Evolutionary conservation across 106 monocot genomes (phyloP).

Genomic region (Dendrobium nobile): DNA sequence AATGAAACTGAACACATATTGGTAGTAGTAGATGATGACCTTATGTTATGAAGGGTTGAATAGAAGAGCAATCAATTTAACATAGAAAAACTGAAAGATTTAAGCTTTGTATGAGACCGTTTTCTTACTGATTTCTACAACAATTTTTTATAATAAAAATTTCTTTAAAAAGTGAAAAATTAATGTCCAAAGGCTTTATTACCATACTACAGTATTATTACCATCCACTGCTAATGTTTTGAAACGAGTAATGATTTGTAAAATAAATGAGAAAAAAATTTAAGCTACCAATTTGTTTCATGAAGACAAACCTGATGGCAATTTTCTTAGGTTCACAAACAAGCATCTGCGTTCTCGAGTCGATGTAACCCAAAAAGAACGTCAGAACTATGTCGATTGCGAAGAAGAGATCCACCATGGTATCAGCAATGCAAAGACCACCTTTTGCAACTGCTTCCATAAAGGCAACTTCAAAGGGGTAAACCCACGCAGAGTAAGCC

Average conservation of each 20-base stretch:
- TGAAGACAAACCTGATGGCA: constrained; percentile 50
- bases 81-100: too few species aligned
- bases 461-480: constrained; percentile 90
- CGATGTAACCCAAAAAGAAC: constrained; percentile 83
- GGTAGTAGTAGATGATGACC: too few species aligned
- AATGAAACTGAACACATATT: too few species aligned
- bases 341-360: constrained; percentile 68
- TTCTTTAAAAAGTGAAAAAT: too few species aligned
- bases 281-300: neutral
- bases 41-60: too few species aligned
- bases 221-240: too few species aligned
- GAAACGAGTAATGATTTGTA: neutral
- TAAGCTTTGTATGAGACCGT: too few species aligned
- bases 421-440: constrained; percentile 58
- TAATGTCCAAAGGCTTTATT: too few species aligned
- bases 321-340: constrained; percentile 62
- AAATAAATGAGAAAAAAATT: neutral
- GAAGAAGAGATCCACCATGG: constrained; percentile 63
- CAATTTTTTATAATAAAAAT: too few species aligned
- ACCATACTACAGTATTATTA: too few species aligned
- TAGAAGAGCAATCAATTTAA: too few species aligned
- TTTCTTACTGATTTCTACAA: too few species aligned
- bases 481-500: constrained; percentile 86
- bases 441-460: constrained; percentile 46
- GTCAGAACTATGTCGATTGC: constrained; percentile 70